Conservation (phyloP, 1,139 yeast genomes). For the Geotrichum cucujoidarum region DNA sequence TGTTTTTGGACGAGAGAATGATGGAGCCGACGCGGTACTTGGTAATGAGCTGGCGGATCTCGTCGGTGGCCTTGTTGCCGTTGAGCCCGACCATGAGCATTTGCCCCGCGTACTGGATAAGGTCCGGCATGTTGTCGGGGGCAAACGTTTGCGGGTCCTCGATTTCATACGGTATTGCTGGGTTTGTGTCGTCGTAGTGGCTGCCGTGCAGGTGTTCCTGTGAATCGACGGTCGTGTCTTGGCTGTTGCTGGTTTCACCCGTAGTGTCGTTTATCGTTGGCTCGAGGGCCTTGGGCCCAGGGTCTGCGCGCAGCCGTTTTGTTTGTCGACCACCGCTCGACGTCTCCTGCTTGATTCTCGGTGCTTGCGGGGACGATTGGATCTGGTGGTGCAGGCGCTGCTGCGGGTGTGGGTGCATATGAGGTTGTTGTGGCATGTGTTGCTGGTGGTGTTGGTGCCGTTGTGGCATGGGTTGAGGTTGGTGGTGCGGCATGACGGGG, state of each 20-base stretch:
- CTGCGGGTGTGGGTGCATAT: background rate
- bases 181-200: background rate
- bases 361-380: background rate
- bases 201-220: background rate
- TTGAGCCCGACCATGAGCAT: conserved; percentile 60
- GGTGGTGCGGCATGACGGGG: too few species aligned
- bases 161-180: conserved; percentile 2
- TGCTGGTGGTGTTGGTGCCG: background rate
- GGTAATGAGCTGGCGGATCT: conserved; percentile 52
- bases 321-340: conserved; percentile 1
- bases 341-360: background rate
- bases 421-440: background rate
- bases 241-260: conserved; percentile 1
- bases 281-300: background rate
- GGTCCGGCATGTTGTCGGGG: conserved; percentile 20
- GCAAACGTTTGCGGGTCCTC: conserved; percentile 12
- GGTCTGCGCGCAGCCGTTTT: conserved; percentile 2
- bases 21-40: conserved; percentile 54
- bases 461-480: conserved; percentile 1
- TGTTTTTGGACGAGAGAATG: conserved; percentile 53
- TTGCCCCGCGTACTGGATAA: conserved; percentile 43
- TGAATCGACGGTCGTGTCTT: conserved; percentile 4
- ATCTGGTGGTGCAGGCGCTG: background rate
- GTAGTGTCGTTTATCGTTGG: background rate
- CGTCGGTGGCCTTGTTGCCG: conserved; percentile 53